These are phyloP conservation scores for Diaporthe amygdali DNA, from an alignment of 2,329 filamentous ascomycete genomes.

Conservation along the genomic window DNA sequence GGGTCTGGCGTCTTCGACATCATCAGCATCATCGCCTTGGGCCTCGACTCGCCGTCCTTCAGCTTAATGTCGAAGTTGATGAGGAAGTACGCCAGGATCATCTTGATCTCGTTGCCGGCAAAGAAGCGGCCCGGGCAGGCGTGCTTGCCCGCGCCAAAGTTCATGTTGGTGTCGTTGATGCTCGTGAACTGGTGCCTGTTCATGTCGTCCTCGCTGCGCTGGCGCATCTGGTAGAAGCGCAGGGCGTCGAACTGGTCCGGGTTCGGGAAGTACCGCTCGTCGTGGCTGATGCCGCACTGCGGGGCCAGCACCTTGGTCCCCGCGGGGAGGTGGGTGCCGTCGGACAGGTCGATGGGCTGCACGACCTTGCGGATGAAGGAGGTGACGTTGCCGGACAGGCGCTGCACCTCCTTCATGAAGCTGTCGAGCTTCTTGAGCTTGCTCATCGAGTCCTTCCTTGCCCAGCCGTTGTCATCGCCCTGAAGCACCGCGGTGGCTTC, in stretches of 20 bases:
- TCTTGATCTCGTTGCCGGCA: constrained; percentile 51
- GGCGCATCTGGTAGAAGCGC: constrained; percentile 52
- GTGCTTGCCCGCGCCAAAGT: constrained; percentile 53
- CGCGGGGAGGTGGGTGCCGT: constrained; percentile 48
- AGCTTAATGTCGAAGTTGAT: constrained; percentile 48
- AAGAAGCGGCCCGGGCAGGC: constrained; percentile 56
- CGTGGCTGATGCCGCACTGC: constrained; percentile 46
- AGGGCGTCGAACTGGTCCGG: constrained; percentile 53
- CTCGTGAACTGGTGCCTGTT: constrained; percentile 50
- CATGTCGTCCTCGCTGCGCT: constrained; percentile 42
- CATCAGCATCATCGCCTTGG: constrained; percentile 42
- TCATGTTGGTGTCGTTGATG: constrained; percentile 46
- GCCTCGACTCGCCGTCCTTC: constrained; percentile 43
- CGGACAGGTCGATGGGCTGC: constrained; percentile 49
- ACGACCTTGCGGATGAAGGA: constrained; percentile 52
- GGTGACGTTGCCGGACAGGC: constrained; percentile 48
- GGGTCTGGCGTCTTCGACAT: constrained; percentile 48
- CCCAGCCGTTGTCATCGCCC: constrained; percentile 44
- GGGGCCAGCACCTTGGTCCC: constrained; percentile 49
- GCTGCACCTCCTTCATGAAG: constrained; percentile 52
- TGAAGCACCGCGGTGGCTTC: constrained; percentile 51
- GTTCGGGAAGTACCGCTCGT: constrained; percentile 44
- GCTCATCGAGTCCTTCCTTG: constrained; percentile 47
- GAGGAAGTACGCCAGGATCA: constrained; percentile 47
- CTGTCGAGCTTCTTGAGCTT: constrained; percentile 54